phyloP scores from a whole-genome alignment of 2,329 filamentous ascomycete genomes.

The Leptographium wingfieldii region DNA sequence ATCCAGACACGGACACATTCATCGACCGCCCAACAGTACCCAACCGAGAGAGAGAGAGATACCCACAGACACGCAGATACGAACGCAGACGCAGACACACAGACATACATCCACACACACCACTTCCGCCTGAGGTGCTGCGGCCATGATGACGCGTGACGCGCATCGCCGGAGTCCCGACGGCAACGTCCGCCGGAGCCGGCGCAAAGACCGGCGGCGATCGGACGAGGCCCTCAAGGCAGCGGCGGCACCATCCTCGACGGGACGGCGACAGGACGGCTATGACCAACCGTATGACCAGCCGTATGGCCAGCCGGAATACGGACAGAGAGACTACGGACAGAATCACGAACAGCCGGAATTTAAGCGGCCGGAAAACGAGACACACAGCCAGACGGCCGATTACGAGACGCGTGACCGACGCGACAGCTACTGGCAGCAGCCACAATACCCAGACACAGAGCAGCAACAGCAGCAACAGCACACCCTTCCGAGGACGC shows the following conservation, averaged over 20 bases:
- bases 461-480: not conserved
- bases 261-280: conserved; percentile 6
- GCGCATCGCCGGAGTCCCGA: conserved; percentile 20
- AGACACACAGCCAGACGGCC: not conserved
- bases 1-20: no score
- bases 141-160: not conserved
- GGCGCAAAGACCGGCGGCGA: conserved; percentile 25
- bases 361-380: not conserved
- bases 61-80: no score
- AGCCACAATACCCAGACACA: not conserved
- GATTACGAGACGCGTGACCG: not conserved
- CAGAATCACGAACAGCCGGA: not conserved
- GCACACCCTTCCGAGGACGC: not conserved
- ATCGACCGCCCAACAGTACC: no score
- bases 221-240: conserved; percentile 27
- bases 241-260: conserved; percentile 19
- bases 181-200: conserved; percentile 38
- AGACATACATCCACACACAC: not conserved
- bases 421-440: not conserved
- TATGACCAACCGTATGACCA: not conserved
- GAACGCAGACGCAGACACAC: no score
- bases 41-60: no score
- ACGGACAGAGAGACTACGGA: not conserved
- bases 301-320: no score
- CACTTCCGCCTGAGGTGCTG: not conserved